Evolutionary conservation across 192 early-diverging fungal species (phyloP).

Genomic region (Phycomyces blakesleeanus): DNA sequence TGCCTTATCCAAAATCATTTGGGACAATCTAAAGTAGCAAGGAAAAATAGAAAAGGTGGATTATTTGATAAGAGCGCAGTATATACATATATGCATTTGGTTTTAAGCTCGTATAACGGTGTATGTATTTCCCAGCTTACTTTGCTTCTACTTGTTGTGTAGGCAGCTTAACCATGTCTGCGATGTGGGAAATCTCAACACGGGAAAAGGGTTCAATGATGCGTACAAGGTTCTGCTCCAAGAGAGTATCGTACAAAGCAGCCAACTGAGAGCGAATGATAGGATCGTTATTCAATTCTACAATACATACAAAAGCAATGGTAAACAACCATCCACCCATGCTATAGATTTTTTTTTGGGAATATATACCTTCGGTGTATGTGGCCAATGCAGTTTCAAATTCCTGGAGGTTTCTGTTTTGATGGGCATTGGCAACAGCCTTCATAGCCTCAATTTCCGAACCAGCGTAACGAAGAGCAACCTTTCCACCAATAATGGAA

Average conservation of each 20-base stretch:
- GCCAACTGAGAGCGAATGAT: slow-evolving; percentile 92
- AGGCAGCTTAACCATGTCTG: slow-evolving; percentile 88
- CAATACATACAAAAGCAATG: neutral
- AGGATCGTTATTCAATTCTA: slow-evolving; percentile 86
- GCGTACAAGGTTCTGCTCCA: slow-evolving; percentile 95
- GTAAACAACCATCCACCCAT: neutral
- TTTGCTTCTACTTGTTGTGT: slow-evolving; percentile 93
- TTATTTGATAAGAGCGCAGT: too few relatives aligned
- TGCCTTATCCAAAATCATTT: slow-evolving; percentile 99
- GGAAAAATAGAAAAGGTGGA: too few relatives aligned
- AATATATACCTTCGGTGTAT: slow-evolving; percentile 84
- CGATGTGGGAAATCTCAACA: slow-evolving; percentile 95
- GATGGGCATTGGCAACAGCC: slow-evolving; percentile 90
- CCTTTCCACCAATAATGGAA: slow-evolving; percentile 85
- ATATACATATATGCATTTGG: too few relatives aligned
- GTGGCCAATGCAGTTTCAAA: slow-evolving; percentile 89
- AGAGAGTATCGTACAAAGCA: slow-evolving; percentile 90
- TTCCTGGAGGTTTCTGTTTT: slow-evolving; percentile 94
- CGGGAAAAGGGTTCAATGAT: slow-evolving; percentile 98
- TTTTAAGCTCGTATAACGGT: too few relatives aligned
- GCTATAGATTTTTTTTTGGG: too few relatives aligned
- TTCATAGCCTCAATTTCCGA: slow-evolving; percentile 91
- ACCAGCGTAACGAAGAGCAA: slow-evolving; percentile 85
- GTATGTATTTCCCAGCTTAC: too few relatives aligned
- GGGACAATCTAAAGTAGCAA: too few relatives aligned